Evolutionary conservation across 129 eudicot species (phyloP).

Genomic region (Mikania micrantha): DNA sequence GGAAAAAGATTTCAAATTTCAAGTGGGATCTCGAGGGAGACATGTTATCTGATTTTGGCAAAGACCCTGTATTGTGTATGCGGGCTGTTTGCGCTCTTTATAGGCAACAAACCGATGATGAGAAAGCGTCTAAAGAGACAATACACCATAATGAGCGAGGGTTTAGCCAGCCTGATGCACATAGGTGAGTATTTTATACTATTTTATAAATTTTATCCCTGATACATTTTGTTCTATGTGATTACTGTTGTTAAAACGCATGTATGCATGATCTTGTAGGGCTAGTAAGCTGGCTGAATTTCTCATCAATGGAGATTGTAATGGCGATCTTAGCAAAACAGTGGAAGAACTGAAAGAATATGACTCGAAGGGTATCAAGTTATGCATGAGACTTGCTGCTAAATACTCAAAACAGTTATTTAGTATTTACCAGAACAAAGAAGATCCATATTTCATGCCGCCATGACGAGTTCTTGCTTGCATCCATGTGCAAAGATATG

Average conservation of each 20-base stretch:
- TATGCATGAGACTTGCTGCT: slow-evolving; percentile 48
- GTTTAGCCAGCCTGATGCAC: slow-evolving; percentile 60
- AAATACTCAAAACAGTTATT: slow-evolving; percentile 72
- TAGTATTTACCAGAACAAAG: slow-evolving; percentile 50
- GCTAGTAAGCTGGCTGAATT: slow-evolving; percentile 53
- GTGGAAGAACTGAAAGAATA: slow-evolving; percentile 46
- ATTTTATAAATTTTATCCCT: no score
- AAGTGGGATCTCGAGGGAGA: slow-evolving; percentile 66
- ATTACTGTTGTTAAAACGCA: no score
- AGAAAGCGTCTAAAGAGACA: slow-evolving; percentile 37
- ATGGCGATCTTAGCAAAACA: slow-evolving; percentile 45
- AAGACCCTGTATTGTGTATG: slow-evolving; percentile 62
- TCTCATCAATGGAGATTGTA: slow-evolving; percentile 50
- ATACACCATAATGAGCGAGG: slow-evolving; percentile 46
- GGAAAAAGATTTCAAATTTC: slow-evolving; percentile 29
- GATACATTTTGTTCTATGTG: no score
- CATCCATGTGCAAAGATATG: not conserved
- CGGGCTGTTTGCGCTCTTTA: slow-evolving; percentile 77
- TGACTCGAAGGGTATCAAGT: slow-evolving; percentile 31
- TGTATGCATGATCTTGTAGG: slow-evolving; percentile 29
- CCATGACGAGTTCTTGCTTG: not conserved
- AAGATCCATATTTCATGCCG: slow-evolving; percentile 55
- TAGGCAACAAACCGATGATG: slow-evolving; percentile 68
- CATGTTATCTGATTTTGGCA: slow-evolving; percentile 68
- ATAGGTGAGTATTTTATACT: slow-evolving; percentile 24